Evolutionary conservation across 2,329 filamentous ascomycete species (phyloP).

Genomic region (Trematosphaeria pertusa): DNA sequence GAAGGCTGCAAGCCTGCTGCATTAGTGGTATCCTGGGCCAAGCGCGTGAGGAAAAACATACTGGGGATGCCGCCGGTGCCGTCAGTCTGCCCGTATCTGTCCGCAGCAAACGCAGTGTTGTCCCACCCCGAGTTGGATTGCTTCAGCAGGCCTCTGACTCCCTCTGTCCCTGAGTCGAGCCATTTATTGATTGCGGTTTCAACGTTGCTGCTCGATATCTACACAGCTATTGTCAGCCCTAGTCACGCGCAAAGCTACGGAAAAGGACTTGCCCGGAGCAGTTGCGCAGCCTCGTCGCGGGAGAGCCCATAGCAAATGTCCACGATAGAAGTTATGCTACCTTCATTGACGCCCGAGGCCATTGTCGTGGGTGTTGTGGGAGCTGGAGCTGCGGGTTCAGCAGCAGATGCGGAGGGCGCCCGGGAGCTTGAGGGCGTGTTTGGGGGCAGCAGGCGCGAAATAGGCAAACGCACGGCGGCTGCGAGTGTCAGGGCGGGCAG

Average conservation of each 20-base stretch:
- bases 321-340: conserved; percentile 16
- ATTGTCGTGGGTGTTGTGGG: conserved; percentile 9
- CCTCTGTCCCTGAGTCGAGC: conserved; percentile 21
- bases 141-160: conserved; percentile 27
- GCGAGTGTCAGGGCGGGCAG: background rate
- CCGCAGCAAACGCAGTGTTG: conserved; percentile 36
- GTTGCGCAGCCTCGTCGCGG: conserved; percentile 24
- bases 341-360: conserved; percentile 5
- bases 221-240: conserved; percentile 1
- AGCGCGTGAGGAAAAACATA: conserved; percentile 25
- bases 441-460: too few relatives aligned
- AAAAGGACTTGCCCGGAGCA: conserved; percentile 18
- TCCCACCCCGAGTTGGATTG: conserved; percentile 39
- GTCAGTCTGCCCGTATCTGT: conserved; percentile 38
- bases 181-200: conserved; percentile 33
- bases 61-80: conserved; percentile 29
- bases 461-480: background rate
- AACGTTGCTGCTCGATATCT: conserved; percentile 35
- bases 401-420: conserved; percentile 3
- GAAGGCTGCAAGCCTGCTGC: conserved; percentile 32
- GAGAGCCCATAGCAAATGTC: conserved; percentile 20
- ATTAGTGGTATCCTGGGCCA: conserved; percentile 22
- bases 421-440: conserved; percentile 11
- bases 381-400: background rate
- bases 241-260: conserved; percentile 3